Percentiles rank a stretch among this genome's conserved stretches.
phyloP scores from a whole-genome alignment of 768 basidiomycete species.

The Macrolepiota dolichaula region DNA sequence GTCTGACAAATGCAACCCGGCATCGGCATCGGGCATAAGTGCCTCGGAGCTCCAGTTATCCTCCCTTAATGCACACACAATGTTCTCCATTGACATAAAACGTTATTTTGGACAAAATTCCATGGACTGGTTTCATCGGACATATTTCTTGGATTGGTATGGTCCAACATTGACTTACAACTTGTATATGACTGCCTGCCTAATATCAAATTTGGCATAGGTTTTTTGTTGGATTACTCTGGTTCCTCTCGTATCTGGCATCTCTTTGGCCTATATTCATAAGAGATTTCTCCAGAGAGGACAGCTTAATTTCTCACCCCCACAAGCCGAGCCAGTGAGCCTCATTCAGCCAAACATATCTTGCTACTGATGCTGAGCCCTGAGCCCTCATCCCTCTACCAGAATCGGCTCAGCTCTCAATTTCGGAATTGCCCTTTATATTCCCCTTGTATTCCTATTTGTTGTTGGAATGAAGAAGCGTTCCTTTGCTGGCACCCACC shows the following conservation, averaged over 20 bases:
- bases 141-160: constrained; percentile 57
- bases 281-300: constrained; percentile 45
- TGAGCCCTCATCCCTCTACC: background rate
- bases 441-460: constrained; percentile 40
- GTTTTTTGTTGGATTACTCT: constrained; percentile 35
- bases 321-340: constrained; percentile 48
- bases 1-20: constrained; percentile 2
- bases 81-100: constrained; percentile 12
- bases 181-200: background rate
- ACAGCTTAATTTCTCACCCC: constrained; percentile 50
- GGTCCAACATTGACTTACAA: too few species aligned
- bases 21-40: background rate
- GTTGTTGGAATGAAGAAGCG: constrained; percentile 34
- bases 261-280: constrained; percentile 40
- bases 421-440: constrained; percentile 39
- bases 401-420: constrained; percentile 52
- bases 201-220: constrained; percentile 16
- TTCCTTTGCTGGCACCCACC: constrained; percentile 53
- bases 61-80: background rate
- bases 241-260: constrained; percentile 38
- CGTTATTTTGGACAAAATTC: constrained; percentile 35
- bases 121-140: constrained; percentile 39
- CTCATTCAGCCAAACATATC: background rate
- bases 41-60: background rate
- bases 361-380: background rate